Base-by-base conservation (phyloP, 164 flowering plant species). In the Piper longum region DNA sequence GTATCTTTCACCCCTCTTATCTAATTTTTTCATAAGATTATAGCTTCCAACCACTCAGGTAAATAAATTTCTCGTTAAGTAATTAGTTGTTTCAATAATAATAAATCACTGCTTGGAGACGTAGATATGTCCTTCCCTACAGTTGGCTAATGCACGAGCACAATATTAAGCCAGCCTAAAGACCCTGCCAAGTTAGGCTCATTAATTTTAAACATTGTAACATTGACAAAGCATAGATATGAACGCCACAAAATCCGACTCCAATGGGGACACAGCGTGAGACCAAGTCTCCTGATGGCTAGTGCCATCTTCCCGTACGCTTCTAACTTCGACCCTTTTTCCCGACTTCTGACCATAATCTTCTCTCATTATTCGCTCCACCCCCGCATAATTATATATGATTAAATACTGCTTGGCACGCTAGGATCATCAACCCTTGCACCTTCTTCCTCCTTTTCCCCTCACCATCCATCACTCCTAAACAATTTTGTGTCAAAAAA, bases 361-460 rank as follows among this genome's bases (percentile, higher is more conserved):
- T 5, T 2, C 52, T 3, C 9, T 48, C 14, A 48, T 48, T 48
- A 5, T 48, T 48, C 9, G 52, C 52, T 48, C 14, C 52, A 12
- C 1, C 52, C 52, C 52, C 2, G 7, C 14, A 0, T 3, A 14
- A 48, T 48, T 65, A 66, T 26, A 26, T 26, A 26, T 8, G 39
- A 72, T 70, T 72, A 63, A 17, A 64, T 64, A 58, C 57, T 59
- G 54, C 63, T 65, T 62, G 54, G 14, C 44, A 51, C 62, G 71
- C 63, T 71, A 62, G 68, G 59, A 67, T 60, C 70, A 61, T 71
- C 65, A 59, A 58, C 56, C 75, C 73, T 62, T 45, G 59, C 69
- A 54, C 69, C 43, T 55, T 45, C 54, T n/a, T 63, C 60, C 59
- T 52, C 54, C 36, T 13, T 62, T 66, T 42, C 26, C 52, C 54